Base-by-base conservation (phyloP, 805 yeast species). In the Pichia exigua region DNA sequence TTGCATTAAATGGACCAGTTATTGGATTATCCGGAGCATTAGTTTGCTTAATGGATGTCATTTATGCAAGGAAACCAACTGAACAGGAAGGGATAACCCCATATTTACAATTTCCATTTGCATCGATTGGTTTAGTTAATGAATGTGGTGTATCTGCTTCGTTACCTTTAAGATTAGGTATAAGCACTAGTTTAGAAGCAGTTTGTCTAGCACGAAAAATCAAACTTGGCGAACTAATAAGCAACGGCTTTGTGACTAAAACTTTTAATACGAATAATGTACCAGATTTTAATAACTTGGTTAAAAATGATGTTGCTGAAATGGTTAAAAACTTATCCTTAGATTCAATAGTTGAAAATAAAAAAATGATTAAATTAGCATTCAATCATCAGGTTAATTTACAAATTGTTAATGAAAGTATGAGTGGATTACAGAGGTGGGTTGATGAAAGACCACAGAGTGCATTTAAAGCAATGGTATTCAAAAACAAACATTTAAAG, bases 1-100 rank as follows among this genome's bases (percentile, higher is more conserved):
- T 80, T 44, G 91, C 89, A 4, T 72, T 89, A 52, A 89, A 89
- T 63, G 97, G 97, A 0, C 96, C 97, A 0, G 95, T 81, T 6
- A 77, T 89, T 53, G 97, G 97, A 0, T 74, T 89, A 53, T 72
- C 82, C 32, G 81, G 91, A 2, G 89, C 90, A 0, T 65, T 89
- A 48, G 82, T 87, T 13, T 78, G 84, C n/a, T 69, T 85, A 49
- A 81, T 86, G 66, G 97, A 89, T 67, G 73, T 89, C 53, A 74
- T 89, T 11, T 88, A 87, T 62, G 83, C 84, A 15, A 24, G 54
- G 2, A 39, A 30, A 20, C 45, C 46, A 26, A 18, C 44, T 11
- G 45, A 48, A 28, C 18, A 13, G 12, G 30, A 43, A 3, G 47
- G 41, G 10, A 26, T 15, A 3, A 27, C 38, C 15, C 54, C 56